Evolutionary conservation across 352 stramenopile species (phyloP), one percentile per base, ranked within the genome.

Genomic region (Phytophthora foliorum): DNA sequence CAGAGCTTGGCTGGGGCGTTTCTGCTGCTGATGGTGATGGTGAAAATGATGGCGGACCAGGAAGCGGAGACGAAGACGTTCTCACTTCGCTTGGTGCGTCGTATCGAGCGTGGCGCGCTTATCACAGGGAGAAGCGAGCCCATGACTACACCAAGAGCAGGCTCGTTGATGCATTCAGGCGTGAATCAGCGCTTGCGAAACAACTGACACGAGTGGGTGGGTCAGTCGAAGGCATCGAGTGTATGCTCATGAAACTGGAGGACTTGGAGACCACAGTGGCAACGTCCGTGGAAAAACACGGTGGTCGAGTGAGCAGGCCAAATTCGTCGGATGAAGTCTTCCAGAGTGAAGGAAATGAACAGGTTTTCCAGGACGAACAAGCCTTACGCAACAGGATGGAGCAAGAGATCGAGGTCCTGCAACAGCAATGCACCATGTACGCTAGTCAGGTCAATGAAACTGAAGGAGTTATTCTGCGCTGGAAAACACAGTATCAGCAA

Each of bases 71-170:
- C 22, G 67, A 76, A 64, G 72, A 79, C 44, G 67, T 79, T 5
- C 59, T 79, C 4, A 65, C 52, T 46, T 79, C 72, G 9, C 63
- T 79, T 29, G 54, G 56, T 19, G 57, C 67, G 14, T 72, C 68
- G n/a, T 69, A 71, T 59, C 57, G 72, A 61, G 67, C 67, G 11
- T 74, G 63, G 62, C 67, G 62, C 4, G 52, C 67, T 36, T 75
- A 74, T 42, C 58, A 73, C 61, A 54, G 67, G 52, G 71, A 79
- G 42, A 79, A 79, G 39, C 54, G 63, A 22, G 72, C 72, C 7
- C 72, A 79, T 27, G 72, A 69, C 29, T 76, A 76, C 57, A 79
- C 67, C 31, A 79, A 74, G 44, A 69, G 46, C 41, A 76, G 58
- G 31, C 55, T 79, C 25, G 72, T 74, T 19, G 63, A 52, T 21